Conservation (phyloP, 768 basidiomycete species). For the Amanita pseudoporphyria region DNA sequence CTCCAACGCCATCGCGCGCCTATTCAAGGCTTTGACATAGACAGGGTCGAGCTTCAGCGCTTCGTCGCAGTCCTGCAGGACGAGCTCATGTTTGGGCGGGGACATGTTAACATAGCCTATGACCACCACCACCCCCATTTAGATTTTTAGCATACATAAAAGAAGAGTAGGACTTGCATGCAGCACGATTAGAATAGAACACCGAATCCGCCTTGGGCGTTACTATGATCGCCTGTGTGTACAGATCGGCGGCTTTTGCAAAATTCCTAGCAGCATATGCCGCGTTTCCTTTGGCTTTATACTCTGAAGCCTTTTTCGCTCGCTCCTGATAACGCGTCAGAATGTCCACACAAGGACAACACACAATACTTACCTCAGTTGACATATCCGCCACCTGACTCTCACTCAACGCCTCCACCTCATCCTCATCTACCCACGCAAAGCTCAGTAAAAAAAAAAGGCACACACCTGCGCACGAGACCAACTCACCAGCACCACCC, state of each 20-base stretch:
- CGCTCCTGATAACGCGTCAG: conserved; percentile 27
- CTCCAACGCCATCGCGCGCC: conserved; percentile 82
- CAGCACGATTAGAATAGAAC: conserved; percentile 95
- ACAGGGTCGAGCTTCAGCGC: conserved; percentile 75
- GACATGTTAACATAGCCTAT: conserved; percentile 86
- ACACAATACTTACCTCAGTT: conserved; percentile 36
- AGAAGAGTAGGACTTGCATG: conserved; percentile 51
- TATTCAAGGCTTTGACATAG: conserved; percentile 88
- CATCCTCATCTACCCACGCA: conserved; percentile 20
- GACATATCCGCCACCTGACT: conserved; percentile 52
- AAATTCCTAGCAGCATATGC: conserved; percentile 61
- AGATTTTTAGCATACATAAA: not conserved
- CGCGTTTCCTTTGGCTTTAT: conserved; percentile 65
- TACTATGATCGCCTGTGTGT: conserved; percentile 67
- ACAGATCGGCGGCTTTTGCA: conserved; percentile 47
- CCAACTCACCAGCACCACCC: conserved; percentile 19
- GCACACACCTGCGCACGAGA: conserved; percentile 6
- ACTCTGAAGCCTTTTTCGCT: conserved; percentile 44
- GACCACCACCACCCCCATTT: not conserved
- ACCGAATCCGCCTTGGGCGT: conserved; percentile 81
- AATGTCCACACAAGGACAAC: conserved; percentile 1
- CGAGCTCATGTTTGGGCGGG: conserved; percentile 75
- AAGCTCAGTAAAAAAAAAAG: conserved; percentile 9
- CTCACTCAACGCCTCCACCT: conserved; percentile 30
- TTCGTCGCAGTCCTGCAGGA: conserved; percentile 81